Conservation (phyloP, 768 basidiomycete genomes). For the Chiua virens region DNA sequence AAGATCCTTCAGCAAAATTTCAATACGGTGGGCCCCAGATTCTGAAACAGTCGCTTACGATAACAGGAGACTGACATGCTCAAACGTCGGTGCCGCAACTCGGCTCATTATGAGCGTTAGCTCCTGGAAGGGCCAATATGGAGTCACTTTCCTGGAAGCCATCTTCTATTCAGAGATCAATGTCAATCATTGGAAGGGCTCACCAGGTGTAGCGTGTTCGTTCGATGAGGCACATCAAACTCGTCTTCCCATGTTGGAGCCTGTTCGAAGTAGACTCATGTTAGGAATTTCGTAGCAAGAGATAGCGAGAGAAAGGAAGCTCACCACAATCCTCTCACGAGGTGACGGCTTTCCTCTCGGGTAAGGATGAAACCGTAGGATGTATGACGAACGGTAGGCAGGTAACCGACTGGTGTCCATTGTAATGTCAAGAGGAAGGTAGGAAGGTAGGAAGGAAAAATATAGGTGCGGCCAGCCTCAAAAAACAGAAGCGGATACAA, state of each 20-base stretch:
- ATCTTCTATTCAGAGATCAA: neutral
- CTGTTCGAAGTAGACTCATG: conserved; percentile 6
- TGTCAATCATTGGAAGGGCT: neutral
- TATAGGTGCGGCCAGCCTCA: neutral
- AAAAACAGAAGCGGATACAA: neutral
- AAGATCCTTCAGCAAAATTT: conserved; percentile 23
- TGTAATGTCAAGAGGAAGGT: neutral
- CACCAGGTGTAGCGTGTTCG: neutral
- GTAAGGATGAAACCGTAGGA: conserved; percentile 31
- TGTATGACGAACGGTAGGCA: conserved; percentile 29
- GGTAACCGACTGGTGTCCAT: conserved; percentile 23
- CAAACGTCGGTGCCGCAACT: conserved; percentile 8
- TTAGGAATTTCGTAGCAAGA: conserved; percentile 11
- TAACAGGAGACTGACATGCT: conserved; percentile 20
- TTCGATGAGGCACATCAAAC: neutral
- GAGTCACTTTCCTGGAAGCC: conserved; percentile 11
- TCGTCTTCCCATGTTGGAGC: neutral
- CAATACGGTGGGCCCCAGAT: neutral
- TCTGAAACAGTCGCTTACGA: conserved; percentile 17
- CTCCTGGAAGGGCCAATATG: conserved; percentile 1
- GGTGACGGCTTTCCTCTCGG: conserved; percentile 21
- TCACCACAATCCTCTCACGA: conserved; percentile 28
- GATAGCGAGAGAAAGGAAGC: conserved; percentile 1
- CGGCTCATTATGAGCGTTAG: neutral
- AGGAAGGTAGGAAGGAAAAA: neutral